These are phyloP conservation scores for Mortierella alpina DNA, from an alignment of 192 early-diverging fungal genomes.

Conservation along the genomic window DNA sequence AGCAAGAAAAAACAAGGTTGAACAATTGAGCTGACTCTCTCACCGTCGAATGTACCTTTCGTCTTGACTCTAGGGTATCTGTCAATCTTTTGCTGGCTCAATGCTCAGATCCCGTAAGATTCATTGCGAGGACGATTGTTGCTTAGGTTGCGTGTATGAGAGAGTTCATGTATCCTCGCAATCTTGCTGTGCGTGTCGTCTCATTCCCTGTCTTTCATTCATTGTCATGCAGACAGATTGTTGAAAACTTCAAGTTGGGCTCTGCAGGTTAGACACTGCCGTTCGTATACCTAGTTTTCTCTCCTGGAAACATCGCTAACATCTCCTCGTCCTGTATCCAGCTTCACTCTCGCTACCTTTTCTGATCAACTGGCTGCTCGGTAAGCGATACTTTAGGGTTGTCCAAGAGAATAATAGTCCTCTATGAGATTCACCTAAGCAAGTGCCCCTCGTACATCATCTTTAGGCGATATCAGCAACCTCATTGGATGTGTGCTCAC, in stretches of 20 bases:
- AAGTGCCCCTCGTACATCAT: background rate
- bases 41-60: background rate
- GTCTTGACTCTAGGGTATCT: conserved; percentile 56
- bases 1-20: background rate
- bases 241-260: conserved; percentile 63
- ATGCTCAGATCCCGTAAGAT: conserved; percentile 79
- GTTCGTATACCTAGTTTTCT: background rate
- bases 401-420: too few relatives aligned
- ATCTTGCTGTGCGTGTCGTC: background rate
- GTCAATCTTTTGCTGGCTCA: conserved; percentile 76
- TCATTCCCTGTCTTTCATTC: background rate
- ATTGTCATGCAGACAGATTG: conserved; percentile 51
- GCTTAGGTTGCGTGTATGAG: background rate
- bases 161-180: background rate
- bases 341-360: conserved; percentile 67
- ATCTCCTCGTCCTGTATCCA: conserved; percentile 5
- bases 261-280: conserved; percentile 42
- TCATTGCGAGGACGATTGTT: background rate
- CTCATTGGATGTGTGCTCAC: conserved; percentile 77
- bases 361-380: conserved; percentile 71
- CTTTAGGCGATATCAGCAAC: conserved; percentile 75
- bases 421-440: too few relatives aligned
- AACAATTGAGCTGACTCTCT: background rate
- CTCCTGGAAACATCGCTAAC: background rate
- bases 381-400: conserved; percentile 30